A percentile compares a stretch with the other conserved stretches of the same genome.
phyloP scores from a whole-genome alignment of 1,284 basidiomycete species.

The Gomphus sp. region DNA sequence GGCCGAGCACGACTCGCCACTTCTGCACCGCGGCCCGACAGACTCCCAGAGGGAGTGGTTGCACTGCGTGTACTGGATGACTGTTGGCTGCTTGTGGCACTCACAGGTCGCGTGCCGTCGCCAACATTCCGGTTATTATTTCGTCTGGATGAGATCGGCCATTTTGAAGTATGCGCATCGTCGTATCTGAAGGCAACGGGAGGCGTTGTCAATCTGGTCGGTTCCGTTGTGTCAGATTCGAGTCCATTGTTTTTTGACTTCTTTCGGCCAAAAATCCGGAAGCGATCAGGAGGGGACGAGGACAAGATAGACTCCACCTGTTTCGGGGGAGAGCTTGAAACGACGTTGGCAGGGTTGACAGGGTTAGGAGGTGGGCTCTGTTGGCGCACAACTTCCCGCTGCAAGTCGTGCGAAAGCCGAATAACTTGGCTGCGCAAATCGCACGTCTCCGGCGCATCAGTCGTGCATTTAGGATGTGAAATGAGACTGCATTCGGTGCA shows the following conservation, averaged over 20 bases:
- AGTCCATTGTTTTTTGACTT: conserved; percentile 1
- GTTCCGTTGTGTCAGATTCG: neutral
- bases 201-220: neutral
- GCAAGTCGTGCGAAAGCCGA: conserved; percentile 13
- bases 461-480: conserved; percentile 72
- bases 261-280: conserved; percentile 9
- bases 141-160: conserved; percentile 1
- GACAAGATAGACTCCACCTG: conserved; percentile 6
- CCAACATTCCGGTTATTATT: conserved; percentile 11
- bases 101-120: conserved; percentile 10
- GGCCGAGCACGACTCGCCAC: neutral
- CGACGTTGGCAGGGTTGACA: neutral
- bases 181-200: conserved; percentile 8
- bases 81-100: conserved; percentile 11
- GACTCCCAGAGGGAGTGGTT: conserved; percentile 11
- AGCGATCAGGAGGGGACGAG: conserved; percentile 5
- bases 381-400: conserved; percentile 15
- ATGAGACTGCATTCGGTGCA: conserved; percentile 89
- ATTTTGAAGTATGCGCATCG: neutral
- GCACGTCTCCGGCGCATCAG: conserved; percentile 70
- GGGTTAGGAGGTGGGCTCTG: conserved; percentile 2
- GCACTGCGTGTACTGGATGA: conserved; percentile 13
- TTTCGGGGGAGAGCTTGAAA: conserved; percentile 3
- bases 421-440: conserved; percentile 60
- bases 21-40: neutral